These are phyloP conservation scores for Carex parvula DNA, from an alignment of 176 grass and related monocot species.

Conservation along the genomic window DNA sequence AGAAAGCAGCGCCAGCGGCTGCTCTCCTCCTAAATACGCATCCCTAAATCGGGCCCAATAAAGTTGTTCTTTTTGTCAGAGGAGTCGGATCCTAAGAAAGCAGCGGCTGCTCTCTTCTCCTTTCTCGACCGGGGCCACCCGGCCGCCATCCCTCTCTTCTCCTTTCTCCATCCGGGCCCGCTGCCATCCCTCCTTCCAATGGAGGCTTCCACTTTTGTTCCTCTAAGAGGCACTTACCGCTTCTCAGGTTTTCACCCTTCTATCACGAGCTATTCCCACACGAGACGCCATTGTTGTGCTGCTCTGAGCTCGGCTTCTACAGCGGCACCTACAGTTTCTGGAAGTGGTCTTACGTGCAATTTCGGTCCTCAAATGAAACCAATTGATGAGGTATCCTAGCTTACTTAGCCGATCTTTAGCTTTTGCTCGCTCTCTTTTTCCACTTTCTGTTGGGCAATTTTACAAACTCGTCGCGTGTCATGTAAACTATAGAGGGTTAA, in stretches of 20 bases:
- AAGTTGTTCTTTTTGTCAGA: too few relatives aligned
- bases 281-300: not conserved
- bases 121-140: too few relatives aligned
- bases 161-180: too few relatives aligned
- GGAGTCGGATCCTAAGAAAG: too few relatives aligned
- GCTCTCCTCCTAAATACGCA: too few relatives aligned
- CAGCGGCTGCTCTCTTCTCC: too few relatives aligned
- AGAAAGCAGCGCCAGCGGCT: too few relatives aligned
- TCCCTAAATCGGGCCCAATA: too few relatives aligned
- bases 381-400: not conserved
- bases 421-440: not conserved
- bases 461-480: not conserved
- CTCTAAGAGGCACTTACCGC: not conserved
- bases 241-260: not conserved
- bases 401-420: not conserved
- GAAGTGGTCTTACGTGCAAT: not conserved
- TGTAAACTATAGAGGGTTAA: not conserved
- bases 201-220: slow-evolving; percentile 8
- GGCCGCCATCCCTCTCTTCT: too few relatives aligned
- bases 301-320: not conserved
- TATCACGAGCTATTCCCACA: not conserved
- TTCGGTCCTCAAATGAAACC: not conserved
- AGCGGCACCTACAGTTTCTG: not conserved
- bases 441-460: not conserved
- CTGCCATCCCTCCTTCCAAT: not conserved